phyloP scores from a whole-genome alignment of 192 early-diverging fungal species.

The Kickxella alabastrina region DNA sequence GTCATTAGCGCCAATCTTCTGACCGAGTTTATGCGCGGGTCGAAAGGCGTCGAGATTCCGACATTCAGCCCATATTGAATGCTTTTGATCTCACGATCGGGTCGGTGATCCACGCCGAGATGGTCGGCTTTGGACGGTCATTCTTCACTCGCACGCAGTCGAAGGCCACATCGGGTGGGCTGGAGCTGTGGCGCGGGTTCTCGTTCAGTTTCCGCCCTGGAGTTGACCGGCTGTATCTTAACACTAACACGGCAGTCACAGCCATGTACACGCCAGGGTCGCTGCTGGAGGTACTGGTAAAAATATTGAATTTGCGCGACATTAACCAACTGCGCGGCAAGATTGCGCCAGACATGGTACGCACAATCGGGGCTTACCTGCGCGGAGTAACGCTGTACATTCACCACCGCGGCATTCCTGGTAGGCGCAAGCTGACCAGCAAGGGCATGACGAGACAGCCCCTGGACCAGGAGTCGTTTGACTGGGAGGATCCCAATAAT shows the following conservation, averaged over 20 bases:
- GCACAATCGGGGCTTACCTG: constrained; percentile 33
- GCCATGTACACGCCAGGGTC: constrained; percentile 65
- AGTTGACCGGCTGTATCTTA: constrained; percentile 67
- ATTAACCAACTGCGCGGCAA: constrained; percentile 38
- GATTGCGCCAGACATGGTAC: constrained; percentile 4
- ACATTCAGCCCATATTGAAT: constrained; percentile 54
- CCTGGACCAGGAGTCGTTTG: constrained; percentile 70
- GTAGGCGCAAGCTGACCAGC: constrained; percentile 71
- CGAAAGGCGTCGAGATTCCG: constrained; percentile 7
- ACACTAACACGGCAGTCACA: constrained; percentile 68
- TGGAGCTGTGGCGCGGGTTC: constrained; percentile 91
- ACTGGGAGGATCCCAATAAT: constrained; percentile 46
- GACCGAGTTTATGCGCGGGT: constrained; percentile 25
- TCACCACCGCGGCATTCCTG: constrained; percentile 55
- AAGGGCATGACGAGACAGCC: constrained; percentile 61
- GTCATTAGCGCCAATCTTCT: constrained; percentile 55
- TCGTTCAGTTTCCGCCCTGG: constrained; percentile 84
- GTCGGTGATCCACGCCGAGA: constrained; percentile 73
- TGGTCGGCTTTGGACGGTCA: constrained; percentile 78
- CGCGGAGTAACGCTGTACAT: constrained; percentile 56
- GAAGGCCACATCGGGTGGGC: constrained; percentile 58
- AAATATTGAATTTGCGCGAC: constrained; percentile 59
- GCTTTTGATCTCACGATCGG: constrained; percentile 80
- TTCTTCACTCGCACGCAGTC: constrained; percentile 80
- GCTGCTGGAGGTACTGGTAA: constrained; percentile 66